Percentiles rank a stretch among this genome's conserved stretches.
These are phyloP conservation scores for Potentilla sterilis DNA, from an alignment of 306 rosid genomes.

Conservation along the genomic window DNA sequence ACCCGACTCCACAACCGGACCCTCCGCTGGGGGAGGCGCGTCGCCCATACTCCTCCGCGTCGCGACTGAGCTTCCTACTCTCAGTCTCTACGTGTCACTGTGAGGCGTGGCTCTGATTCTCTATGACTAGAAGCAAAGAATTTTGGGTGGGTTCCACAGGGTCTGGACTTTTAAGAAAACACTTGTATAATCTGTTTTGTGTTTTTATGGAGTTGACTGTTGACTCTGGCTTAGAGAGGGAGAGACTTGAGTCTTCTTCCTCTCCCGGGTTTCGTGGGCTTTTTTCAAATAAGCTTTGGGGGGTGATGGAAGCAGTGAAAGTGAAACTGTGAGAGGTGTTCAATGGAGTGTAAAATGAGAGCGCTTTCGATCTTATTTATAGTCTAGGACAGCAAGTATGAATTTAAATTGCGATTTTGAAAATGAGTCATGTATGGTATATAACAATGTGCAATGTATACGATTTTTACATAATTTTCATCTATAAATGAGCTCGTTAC, in stretches of 20 bases:
- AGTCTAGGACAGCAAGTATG: too few relatives aligned
- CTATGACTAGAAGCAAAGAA: background rate
- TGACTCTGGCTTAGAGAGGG: background rate
- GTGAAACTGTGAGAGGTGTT: too few relatives aligned
- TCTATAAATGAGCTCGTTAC: too few relatives aligned
- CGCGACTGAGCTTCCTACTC: background rate
- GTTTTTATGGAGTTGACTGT: background rate
- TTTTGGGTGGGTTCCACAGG: background rate
- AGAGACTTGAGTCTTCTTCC: background rate
- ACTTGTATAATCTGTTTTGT: background rate
- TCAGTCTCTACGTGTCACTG: too few relatives aligned
- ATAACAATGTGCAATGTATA: too few relatives aligned
- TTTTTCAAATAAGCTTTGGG: background rate
- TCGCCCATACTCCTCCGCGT: background rate
- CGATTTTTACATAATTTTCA: too few relatives aligned
- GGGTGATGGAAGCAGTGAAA: background rate
- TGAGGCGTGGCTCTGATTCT: background rate
- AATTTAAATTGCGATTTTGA: too few relatives aligned
- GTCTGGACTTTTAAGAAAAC: background rate
- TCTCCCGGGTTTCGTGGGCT: background rate
- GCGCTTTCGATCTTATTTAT: background rate
- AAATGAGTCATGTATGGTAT: too few relatives aligned
- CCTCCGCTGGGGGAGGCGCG: background rate
- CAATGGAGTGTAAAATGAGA: background rate
- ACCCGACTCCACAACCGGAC: constrained; percentile 23